A percentile compares a stretch with the other conserved stretches of the same genome.
Conservation (phyloP, 1,139 yeast genomes). For the Pichia sp. region DNA sequence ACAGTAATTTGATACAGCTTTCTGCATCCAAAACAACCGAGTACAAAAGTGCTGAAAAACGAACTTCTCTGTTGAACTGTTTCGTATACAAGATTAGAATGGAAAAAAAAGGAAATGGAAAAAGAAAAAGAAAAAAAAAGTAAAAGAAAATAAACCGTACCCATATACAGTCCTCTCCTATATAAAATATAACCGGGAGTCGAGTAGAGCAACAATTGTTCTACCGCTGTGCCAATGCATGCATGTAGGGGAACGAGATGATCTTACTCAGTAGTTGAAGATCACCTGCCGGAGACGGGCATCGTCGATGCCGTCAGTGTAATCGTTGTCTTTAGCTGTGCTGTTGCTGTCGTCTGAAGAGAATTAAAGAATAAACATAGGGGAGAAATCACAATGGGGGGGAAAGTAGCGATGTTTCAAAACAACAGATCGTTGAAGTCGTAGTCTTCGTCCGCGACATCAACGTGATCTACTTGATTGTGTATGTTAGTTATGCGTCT, state of each 20-base stretch:
- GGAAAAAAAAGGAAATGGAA: neutral
- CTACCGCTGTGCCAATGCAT: neutral
- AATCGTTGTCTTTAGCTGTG: neutral
- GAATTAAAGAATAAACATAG: neutral
- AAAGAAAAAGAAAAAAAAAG: neutral
- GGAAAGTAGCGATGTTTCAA: conserved; percentile 2
- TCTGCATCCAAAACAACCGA: no score
- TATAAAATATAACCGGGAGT: neutral
- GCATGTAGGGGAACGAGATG: neutral
- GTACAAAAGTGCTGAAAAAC: no score
- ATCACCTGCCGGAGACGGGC: conserved; percentile 1
- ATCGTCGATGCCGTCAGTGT: neutral
- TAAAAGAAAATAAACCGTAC: conserved; percentile 6
- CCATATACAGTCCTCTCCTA: conserved; percentile 11
- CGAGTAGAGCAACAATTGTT: no score
- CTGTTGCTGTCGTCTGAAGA: neutral
- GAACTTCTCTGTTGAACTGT: neutral
- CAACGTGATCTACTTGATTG: conserved; percentile 18
- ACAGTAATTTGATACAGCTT: no score
- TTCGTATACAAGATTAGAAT: neutral
- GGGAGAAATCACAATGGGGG: neutral
- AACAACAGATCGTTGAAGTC: conserved; percentile 16
- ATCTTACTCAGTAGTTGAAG: conserved; percentile 3
- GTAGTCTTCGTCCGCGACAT: conserved; percentile 14
- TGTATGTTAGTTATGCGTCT: conserved; percentile 21